Evolutionary conservation across 179 eudicot species (phyloP), one percentile per base, ranked within the genome.

Genomic region (Amaranthus tricolor): DNA sequence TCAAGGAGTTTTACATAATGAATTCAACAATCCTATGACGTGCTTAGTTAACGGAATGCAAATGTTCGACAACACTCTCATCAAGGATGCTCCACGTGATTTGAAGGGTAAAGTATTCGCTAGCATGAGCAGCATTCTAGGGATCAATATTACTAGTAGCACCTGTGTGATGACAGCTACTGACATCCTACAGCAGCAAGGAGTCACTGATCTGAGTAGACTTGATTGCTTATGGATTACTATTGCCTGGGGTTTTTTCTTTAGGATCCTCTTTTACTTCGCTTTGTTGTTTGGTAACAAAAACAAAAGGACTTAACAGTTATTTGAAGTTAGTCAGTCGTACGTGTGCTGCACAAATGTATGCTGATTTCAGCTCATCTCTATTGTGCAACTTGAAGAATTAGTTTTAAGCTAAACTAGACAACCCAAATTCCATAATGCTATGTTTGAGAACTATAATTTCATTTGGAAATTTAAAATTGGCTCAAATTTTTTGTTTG

Each of bases 11-110:
- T 49, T 90, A 9, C 89, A 80, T 44, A 90, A 87, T 70, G 96
- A 92, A 75, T 90, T 88, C 47, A 76, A 68, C 16, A 87, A 84
- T 51, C 85, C 87, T 6, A 40, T 52, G 0, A 88, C 74, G 69
- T 92, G 96, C 63, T 89, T 88, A 51, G 88, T 92, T 16, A 80
- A 84, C 62, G 97, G 96, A 0, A 43, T 74, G n/a, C 91, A 92
- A 82, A 82, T 90, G 72, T 90, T 92, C 57, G 97, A 90, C 57
- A 79, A 66, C 45, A 86, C 93, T 49, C 90, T 91, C 2, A 72
- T 90, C 17, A 73, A 70, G 53, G 83, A 68, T 4, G 74, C 82
- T 49, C 88, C 93, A 0, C 73, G 72, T n/a, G 70, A 74, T 6
- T 17, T 83, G 80, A 92, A 92, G 84, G 82, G 91, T 66, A 31